A percentile compares a stretch with the other conserved stretches of the same genome.
These are phyloP conservation scores for Schizonepeta tenuifolia DNA, from an alignment of 257 asterid species.

Conservation along the genomic window DNA sequence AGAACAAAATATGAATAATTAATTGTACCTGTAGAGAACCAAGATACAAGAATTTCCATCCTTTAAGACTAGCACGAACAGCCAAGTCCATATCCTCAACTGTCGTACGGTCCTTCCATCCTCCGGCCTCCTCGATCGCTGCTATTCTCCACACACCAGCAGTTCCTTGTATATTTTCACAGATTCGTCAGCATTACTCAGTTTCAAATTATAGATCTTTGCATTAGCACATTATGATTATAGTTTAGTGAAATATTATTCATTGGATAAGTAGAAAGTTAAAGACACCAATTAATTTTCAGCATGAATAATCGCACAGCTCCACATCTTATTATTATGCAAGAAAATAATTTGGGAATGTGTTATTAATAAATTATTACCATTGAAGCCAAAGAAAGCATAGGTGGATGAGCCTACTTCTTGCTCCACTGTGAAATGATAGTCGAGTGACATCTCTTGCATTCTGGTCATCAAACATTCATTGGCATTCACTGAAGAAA, in stretches of 20 bases:
- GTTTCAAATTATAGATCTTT: not conserved
- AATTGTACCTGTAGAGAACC: slow-evolving; percentile 65
- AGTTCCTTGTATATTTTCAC: slow-evolving; percentile 57
- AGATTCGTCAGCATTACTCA: not conserved
- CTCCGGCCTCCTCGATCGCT: slow-evolving; percentile 96
- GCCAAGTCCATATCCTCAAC: slow-evolving; percentile 99
- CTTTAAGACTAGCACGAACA: slow-evolving; percentile 92
- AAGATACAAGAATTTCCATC: slow-evolving; percentile 92
- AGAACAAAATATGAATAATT: not conserved
- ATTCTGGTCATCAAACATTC: slow-evolving; percentile 97
- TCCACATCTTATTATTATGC: not conserved
- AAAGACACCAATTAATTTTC: not conserved
- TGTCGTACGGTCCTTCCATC: slow-evolving; percentile 96
- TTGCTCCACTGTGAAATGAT: slow-evolving; percentile 94
- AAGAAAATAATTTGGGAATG: not conserved
- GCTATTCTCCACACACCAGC: slow-evolving; percentile 98
- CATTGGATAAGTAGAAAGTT: not conserved
- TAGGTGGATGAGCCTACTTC: slow-evolving; percentile 95
- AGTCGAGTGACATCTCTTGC: slow-evolving; percentile 98
- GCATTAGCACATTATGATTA: not conserved
- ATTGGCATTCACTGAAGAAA: slow-evolving; percentile 75
- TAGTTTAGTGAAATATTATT: not conserved
- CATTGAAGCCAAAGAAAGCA: slow-evolving; percentile 96
- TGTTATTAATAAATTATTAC: slow-evolving; percentile 36
- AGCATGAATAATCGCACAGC: too few species aligned